Conservation (phyloP, 371 early-diverging fungal genomes). For the Mucor velutinosus region DNA sequence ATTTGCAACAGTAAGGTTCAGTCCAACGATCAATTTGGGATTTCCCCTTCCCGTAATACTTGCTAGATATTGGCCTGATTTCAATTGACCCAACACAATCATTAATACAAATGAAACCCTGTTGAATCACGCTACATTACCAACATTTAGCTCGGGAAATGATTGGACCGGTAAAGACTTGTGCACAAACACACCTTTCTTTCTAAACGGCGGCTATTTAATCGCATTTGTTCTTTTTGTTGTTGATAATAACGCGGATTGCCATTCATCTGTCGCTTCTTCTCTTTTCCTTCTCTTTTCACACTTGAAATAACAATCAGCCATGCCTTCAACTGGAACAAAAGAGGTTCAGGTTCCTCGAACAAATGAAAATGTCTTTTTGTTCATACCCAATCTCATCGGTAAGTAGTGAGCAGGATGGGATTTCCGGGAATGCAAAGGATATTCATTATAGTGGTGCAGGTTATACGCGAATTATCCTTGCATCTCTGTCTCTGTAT, state of each 20-base stretch:
- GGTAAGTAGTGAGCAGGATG: slow-evolving; percentile 45
- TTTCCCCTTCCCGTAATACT: neutral
- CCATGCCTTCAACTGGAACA: slow-evolving; percentile 13
- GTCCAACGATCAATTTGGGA: neutral
- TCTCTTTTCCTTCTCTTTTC: slow-evolving; percentile 14
- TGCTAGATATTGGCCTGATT: neutral
- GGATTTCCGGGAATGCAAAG: neutral
- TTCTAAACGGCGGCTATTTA: neutral
- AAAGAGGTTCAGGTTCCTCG: neutral
- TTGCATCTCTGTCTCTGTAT: slow-evolving; percentile 74
- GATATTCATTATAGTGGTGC: neutral
- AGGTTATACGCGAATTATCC: slow-evolving; percentile 88
- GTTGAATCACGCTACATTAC: neutral
- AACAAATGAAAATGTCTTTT: slow-evolving; percentile 70
- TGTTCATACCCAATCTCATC: slow-evolving; percentile 92
- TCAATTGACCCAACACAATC: neutral
- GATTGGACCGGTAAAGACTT: neutral
- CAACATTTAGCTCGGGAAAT: neutral
- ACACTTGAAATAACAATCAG: slow-evolving; percentile 12
- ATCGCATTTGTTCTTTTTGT: neutral
- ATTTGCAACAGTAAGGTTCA: neutral
- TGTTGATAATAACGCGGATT: neutral
- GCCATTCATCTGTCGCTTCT: slow-evolving; percentile 8
- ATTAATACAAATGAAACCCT: neutral
- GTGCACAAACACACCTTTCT: neutral